A percentile compares a stretch with the other conserved stretches of the same genome.
phyloP scores from a whole-genome alignment of 2,329 filamentous ascomycete genomes.

The Talaromyces verruculosus region DNA sequence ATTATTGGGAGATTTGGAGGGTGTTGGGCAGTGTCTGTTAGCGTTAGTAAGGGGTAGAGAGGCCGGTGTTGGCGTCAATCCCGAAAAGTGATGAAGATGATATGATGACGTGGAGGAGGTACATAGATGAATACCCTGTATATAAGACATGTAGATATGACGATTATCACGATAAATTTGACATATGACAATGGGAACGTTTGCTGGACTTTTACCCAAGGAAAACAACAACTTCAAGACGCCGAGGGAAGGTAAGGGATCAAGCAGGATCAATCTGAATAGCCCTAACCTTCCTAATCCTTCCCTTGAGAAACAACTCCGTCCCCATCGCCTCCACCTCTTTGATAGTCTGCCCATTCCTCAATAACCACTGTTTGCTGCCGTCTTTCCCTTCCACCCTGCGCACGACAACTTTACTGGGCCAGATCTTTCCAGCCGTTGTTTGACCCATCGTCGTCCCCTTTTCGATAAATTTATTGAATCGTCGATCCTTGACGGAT shows the following conservation, averaged over 20 bases:
- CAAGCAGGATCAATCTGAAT: conserved; percentile 22
- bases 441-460: background rate
- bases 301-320: conserved; percentile 21
- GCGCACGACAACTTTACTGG: conserved; percentile 13
- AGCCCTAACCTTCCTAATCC: conserved; percentile 20
- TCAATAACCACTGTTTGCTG: conserved; percentile 11
- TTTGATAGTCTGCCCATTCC: conserved; percentile 11
- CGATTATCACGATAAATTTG: background rate
- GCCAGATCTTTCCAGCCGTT: conserved; percentile 38
- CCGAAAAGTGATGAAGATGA: background rate
- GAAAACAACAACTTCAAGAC: background rate
- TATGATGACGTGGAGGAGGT: background rate
- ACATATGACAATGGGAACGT: background rate
- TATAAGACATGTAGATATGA: conserved; percentile 7
- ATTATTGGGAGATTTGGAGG: conserved; percentile 78
- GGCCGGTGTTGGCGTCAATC: conserved; percentile 65
- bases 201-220: background rate
- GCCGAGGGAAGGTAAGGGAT: background rate
- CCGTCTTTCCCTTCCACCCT: background rate
- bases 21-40: conserved; percentile 70
- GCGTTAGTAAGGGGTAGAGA: conserved; percentile 66
- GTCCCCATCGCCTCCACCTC: conserved; percentile 16
- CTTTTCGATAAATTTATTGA: background rate
- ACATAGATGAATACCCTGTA: conserved; percentile 16
- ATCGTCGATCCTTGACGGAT: conserved; percentile 17